Percentiles rank a stretch among this genome's conserved stretches.
These are phyloP conservation scores for Triticum monococcum DNA, from an alignment of 176 grass and related monocot species.

Conservation along the genomic window DNA sequence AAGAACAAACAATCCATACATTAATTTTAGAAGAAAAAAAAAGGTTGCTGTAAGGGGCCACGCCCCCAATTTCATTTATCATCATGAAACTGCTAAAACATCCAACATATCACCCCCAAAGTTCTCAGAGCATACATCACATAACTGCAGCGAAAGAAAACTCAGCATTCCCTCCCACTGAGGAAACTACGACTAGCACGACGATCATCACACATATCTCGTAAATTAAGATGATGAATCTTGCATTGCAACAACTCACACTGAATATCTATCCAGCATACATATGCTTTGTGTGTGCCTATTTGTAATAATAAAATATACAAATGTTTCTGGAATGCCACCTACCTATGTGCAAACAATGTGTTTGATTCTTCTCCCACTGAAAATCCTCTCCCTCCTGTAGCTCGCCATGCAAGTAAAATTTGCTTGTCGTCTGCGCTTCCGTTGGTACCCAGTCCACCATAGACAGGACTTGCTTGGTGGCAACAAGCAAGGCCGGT, in stretches of 20 bases:
- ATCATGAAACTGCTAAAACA: neutral
- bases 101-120: neutral
- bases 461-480: neutral
- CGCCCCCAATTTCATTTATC: no score
- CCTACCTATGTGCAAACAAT: conserved; percentile 30
- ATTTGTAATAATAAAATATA: neutral
- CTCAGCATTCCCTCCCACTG: no score
- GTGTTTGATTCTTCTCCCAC: neutral
- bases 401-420: neutral
- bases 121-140: neutral
- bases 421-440: neutral
- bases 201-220: neutral
- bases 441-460: neutral
- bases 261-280: neutral
- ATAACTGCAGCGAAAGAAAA: no score
- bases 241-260: conserved; percentile 21
- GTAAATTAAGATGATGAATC: neutral
- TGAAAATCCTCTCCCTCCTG: neutral
- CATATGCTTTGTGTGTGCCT: neutral
- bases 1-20: no score
- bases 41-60: no score
- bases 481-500: neutral
- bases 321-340: neutral
- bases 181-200: neutral
- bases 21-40: no score